Percentiles rank a stretch among this genome's conserved stretches.
Conservation (phyloP, 1,284 basidiomycete species). For the Irpex sp. region DNA sequence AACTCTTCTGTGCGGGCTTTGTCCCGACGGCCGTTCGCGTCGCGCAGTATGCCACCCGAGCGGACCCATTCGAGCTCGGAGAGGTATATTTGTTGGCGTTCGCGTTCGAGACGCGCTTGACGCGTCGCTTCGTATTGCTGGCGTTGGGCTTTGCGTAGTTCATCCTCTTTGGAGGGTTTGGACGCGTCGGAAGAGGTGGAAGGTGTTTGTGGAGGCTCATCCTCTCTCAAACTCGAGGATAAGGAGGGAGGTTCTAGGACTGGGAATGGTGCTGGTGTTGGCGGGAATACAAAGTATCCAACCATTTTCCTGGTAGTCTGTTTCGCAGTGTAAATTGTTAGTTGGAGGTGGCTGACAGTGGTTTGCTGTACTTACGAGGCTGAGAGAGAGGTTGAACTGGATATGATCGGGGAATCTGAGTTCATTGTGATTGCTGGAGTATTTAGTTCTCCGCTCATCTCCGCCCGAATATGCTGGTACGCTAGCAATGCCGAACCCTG, state of each 20-base stretch:
- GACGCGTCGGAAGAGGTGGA: not conserved
- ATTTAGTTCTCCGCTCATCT: too few relatives aligned
- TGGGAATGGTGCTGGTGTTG: not conserved
- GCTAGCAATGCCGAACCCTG: too few relatives aligned
- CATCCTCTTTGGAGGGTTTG: not conserved
- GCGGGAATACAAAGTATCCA: not conserved
- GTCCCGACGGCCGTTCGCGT: slow-evolving; percentile 47
- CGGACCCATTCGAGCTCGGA: slow-evolving; percentile 60
- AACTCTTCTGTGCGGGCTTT: slow-evolving; percentile 42
- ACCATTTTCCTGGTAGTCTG: not conserved
- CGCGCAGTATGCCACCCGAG: slow-evolving; percentile 50
- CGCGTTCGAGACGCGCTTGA: slow-evolving; percentile 23
- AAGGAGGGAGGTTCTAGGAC: not conserved
- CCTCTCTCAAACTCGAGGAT: too few relatives aligned
- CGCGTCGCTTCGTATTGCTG: slow-evolving; percentile 17
- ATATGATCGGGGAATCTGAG: not conserved
- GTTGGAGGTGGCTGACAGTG: not conserved
- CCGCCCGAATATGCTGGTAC: too few relatives aligned
- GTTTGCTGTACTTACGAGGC: not conserved
- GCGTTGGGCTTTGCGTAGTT: not conserved
- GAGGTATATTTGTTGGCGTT: slow-evolving; percentile 27
- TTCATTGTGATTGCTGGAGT: too few relatives aligned
- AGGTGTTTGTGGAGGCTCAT: not conserved
- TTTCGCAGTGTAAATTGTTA: not conserved
- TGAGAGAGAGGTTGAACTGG: not conserved